These are phyloP conservation scores for Agrocybe praecox DNA, from an alignment of 768 basidiomycete genomes.

Conservation along the genomic window DNA sequence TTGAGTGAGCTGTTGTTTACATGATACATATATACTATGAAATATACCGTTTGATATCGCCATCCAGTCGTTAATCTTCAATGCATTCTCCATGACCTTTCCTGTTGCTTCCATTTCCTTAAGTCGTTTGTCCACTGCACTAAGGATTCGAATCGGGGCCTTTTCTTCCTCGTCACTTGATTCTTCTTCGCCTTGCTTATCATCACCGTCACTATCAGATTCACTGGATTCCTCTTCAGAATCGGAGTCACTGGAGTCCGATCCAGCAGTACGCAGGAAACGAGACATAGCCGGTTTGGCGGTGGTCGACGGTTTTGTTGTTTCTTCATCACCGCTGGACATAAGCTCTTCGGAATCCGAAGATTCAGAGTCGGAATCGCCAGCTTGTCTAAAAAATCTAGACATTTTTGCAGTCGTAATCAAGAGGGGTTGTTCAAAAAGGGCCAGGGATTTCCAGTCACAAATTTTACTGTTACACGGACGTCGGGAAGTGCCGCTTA, in stretches of 20 bases:
- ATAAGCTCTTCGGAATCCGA: constrained; percentile 82
- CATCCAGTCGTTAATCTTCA: constrained; percentile 97
- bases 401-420: constrained; percentile 55
- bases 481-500: constrained; percentile 2
- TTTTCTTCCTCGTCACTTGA: constrained; percentile 72
- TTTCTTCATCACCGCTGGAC: constrained; percentile 67
- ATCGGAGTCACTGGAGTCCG: constrained; percentile 61
- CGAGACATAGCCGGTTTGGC: constrained; percentile 73
- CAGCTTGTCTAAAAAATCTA: constrained; percentile 86
- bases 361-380: constrained; percentile 78
- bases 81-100: constrained; percentile 90
- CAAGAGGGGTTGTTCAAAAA: background rate
- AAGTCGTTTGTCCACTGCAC: constrained; percentile 88
- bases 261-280: constrained; percentile 70
- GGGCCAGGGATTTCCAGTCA: constrained; percentile 8
- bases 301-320: constrained; percentile 47
- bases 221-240: constrained; percentile 58
- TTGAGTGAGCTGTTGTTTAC: background rate
- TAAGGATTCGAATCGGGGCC: constrained; percentile 74
- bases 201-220: constrained; percentile 52
- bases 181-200: constrained; percentile 30
- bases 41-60: constrained; percentile 82
- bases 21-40: background rate
- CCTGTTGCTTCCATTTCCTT: constrained; percentile 95
- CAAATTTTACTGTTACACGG: constrained; percentile 11